Evolutionary conservation across 2,329 filamentous ascomycete species (phyloP), one percentile per base, ranked within the genome.

Genomic region (Neofusicoccum parvum): DNA sequence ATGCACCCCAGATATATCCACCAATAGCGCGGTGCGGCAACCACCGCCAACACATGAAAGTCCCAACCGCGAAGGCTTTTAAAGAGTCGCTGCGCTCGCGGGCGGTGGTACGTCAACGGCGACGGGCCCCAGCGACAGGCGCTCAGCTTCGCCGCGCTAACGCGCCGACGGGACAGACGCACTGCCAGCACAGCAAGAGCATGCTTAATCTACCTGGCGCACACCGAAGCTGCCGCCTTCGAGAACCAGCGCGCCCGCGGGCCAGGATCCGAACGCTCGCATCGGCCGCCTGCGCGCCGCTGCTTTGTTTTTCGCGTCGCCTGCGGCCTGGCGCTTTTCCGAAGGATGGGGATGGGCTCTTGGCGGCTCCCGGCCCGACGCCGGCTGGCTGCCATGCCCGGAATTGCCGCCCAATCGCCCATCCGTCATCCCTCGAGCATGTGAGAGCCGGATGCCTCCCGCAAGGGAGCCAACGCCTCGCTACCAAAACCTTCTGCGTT

Each of bases 1-100:
- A 60, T 60, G 56, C 56, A 60, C 41, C 56, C 41, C 56, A 23
- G 56, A 48, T 36, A 60, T 60, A 37, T 48, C 56, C 32, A 37
- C 56, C 56, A 60, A 48, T 60, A 7, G 10, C 43, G 32, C 39
- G 5, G 2, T 32, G 41, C 54, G 41, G 54, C 54, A 34, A 36
- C 23, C 54, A 59, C 54, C 54, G 54, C 17, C 54, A 34, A 34
- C 54, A 59, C 27, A 46, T 46, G 41, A 59, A 32, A 17, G 27
- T 34, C 39, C 20, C 37, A 58, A 58, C 37, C 12, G 11, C 4
- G 10, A 10, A 36, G 27, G n/a, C 23, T 23, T 37, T 14, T 32
- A 15, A 60, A 37, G 27, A 32, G 17, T 37, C 27, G 23, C 32
- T 27, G 27, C 56, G 15, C 56, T n/a, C 43, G 20, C 17, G 7